phyloP scores from a whole-genome alignment of 192 early-diverging fungal species.

The Piromyces finnis region DNA sequence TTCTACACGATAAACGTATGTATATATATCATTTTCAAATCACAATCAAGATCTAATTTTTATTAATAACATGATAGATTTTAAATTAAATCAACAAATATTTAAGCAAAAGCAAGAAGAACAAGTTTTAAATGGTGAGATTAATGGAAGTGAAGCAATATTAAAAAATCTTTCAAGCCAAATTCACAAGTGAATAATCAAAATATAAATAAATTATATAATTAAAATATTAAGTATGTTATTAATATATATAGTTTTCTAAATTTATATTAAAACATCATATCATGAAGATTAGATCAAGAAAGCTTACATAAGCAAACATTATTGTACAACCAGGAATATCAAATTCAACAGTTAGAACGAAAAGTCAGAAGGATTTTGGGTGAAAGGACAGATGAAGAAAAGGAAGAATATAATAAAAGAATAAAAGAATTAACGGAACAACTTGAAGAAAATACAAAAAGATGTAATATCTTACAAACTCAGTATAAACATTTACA shows the following conservation, averaged over 20 bases:
- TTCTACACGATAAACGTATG: slow-evolving; percentile 24
- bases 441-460: slow-evolving; percentile 17
- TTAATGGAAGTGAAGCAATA: slow-evolving; percentile 27
- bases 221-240: neutral
- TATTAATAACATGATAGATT: slow-evolving; percentile 10
- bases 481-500: slow-evolving; percentile 36
- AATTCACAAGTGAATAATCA: slow-evolving; percentile 23
- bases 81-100: slow-evolving; percentile 30
- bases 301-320: slow-evolving; percentile 36
- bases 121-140: slow-evolving; percentile 26
- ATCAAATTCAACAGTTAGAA: slow-evolving; percentile 41
- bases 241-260: too few relatives aligned
- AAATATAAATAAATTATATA: neutral
- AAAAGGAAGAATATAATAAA: slow-evolving; percentile 26
- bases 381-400: slow-evolving; percentile 43
- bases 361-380: slow-evolving; percentile 32
- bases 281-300: slow-evolving; percentile 28
- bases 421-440: slow-evolving; percentile 22
- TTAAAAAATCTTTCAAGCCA: slow-evolving; percentile 22
- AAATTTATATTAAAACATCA: too few relatives aligned
- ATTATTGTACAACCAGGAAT: slow-evolving; percentile 34
- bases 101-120: slow-evolving; percentile 34
- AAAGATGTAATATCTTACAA: slow-evolving; percentile 20
- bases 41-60: too few relatives aligned
- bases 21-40: neutral